Percentiles rank a stretch among this genome's conserved stretches.
Evolutionary conservation across 2,329 filamentous ascomycete genomes (phyloP).

Genomic region (Ophiostoma ips): DNA sequence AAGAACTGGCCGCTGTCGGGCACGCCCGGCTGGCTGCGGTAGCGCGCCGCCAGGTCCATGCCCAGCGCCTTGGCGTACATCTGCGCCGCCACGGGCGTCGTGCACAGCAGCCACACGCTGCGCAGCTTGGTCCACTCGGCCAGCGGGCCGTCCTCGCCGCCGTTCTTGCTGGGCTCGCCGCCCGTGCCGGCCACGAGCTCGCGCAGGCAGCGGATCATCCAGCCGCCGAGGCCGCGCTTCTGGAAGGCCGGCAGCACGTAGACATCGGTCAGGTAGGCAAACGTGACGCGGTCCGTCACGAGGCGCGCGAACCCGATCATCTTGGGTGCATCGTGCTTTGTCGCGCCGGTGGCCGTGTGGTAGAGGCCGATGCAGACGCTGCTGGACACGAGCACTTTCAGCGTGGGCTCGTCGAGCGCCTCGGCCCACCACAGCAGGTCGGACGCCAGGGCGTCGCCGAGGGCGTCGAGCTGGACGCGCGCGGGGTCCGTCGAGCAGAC

Average conservation of each 20-base stretch:
- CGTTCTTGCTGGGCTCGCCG: not conserved
- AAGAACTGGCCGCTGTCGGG: slow-evolving; percentile 15
- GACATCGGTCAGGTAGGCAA: slow-evolving; percentile 57
- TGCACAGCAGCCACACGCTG: slow-evolving; percentile 18
- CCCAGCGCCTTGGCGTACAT: slow-evolving; percentile 36
- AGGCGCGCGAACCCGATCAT: slow-evolving; percentile 45
- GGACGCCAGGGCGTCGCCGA: slow-evolving; percentile 41
- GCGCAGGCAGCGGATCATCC: slow-evolving; percentile 47
- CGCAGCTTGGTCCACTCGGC: slow-evolving; percentile 27
- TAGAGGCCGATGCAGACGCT: slow-evolving; percentile 50
- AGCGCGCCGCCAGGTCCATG: slow-evolving; percentile 19
- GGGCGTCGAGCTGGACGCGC: slow-evolving; percentile 37
- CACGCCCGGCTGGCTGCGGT: slow-evolving; percentile 8
- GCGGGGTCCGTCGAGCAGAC: slow-evolving; percentile 46
- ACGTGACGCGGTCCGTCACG: slow-evolving; percentile 56
- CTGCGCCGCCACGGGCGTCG: slow-evolving; percentile 18
- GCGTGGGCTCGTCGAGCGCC: slow-evolving; percentile 29
- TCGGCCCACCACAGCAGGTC: slow-evolving; percentile 38
- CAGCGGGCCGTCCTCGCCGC: not conserved
- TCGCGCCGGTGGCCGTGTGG: slow-evolving; percentile 8
- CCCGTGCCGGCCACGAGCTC: slow-evolving; percentile 33
- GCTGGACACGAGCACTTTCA: slow-evolving; percentile 39
- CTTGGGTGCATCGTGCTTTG: not conserved
- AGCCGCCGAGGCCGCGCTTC: slow-evolving; percentile 47
- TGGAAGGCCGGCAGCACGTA: slow-evolving; percentile 48